Evolutionary conservation across 2,329 filamentous ascomycete species (phyloP), one percentile per base, ranked within the genome.

Genomic region (Diplodia mutila): DNA sequence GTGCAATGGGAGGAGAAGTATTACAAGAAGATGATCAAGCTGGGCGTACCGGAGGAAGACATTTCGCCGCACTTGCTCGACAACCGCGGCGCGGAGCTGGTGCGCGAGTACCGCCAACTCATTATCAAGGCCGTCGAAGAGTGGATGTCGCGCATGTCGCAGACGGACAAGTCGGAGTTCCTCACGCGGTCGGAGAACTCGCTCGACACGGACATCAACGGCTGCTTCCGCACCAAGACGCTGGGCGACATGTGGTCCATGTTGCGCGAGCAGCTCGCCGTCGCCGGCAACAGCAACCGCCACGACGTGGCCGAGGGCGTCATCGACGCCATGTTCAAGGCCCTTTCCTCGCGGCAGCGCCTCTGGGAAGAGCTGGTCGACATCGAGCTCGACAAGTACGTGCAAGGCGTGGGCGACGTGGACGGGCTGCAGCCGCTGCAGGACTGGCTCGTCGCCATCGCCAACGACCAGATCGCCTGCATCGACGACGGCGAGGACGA

Each of bases 381-480:
- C 70, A 90, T 94, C 21, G 95, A 99, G 80, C 90, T 90, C 23
- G 82, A 84, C 61, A 91, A 89, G 73, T 97, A 93, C 79, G 91
- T 77, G 72, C 76, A 68, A 73, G 80, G 69, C 73, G 81, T 68
- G 65, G 86, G 88, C 18, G 89, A 91, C 74, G 71, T 77, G 21
- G 93, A 97, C 77, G 88, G 91, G 3, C 83, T 97, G 32, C 92
- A 97, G 77, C 79, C 85, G 23, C 78, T 89, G 52, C 87, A 90
- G 75, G 95, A 99, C 81, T 99, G 94, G 93, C 90, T 99, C 67
- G 89, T 99, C 65, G 94, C 95, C 54, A 93, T 96, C 67, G 95
- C 96, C 72, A 99, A 99, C 81, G 95, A 99, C 80, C 95, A 99
- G 79, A 98, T 99, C 77, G 94, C 94, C 67, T 97, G 93, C 79